Percentiles rank a stretch among this genome's conserved stretches.
Conservation (phyloP, 306 rosid species). For the Gleditsia sinensis region DNA sequence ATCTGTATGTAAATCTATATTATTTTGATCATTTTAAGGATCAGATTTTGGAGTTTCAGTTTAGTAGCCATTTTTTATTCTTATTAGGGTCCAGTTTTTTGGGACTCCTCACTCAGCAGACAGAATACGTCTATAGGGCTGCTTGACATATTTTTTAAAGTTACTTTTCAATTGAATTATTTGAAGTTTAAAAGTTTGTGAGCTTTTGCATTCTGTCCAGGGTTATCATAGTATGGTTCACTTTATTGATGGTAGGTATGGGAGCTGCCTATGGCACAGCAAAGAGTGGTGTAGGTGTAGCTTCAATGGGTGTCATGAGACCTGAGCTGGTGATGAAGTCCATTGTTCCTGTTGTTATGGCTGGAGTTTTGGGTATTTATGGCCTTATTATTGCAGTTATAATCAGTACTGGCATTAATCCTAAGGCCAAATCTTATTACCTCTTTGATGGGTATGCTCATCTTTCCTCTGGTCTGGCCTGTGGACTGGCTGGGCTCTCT, state of each 20-base stretch:
- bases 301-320: conserved; percentile 95
- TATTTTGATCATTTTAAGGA: background rate
- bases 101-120: background rate
- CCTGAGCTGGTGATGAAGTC: conserved; percentile 93
- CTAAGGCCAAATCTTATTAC: conserved; percentile 85
- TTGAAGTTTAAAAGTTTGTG: background rate
- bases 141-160: conserved; percentile 1
- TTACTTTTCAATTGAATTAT: conserved; percentile 6
- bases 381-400: conserved; percentile 91
- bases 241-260: conserved; percentile 59
- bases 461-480: conserved; percentile 89
- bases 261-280: conserved; percentile 95
- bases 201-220: background rate
- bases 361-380: conserved; percentile 94
- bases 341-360: conserved; percentile 92
- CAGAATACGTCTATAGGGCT: background rate
- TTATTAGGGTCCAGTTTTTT: background rate
- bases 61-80: background rate
- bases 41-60: background rate
- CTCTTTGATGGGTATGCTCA: conserved; percentile 91
- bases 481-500: conserved; percentile 85
- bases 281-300: conserved; percentile 89
- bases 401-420: conserved; percentile 89
- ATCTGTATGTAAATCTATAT: background rate
- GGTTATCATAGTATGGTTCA: conserved; percentile 2